Evolutionary conservation across 345 rosid genomes (phyloP).

Genomic region (Eucalyptus erythrocorys): DNA sequence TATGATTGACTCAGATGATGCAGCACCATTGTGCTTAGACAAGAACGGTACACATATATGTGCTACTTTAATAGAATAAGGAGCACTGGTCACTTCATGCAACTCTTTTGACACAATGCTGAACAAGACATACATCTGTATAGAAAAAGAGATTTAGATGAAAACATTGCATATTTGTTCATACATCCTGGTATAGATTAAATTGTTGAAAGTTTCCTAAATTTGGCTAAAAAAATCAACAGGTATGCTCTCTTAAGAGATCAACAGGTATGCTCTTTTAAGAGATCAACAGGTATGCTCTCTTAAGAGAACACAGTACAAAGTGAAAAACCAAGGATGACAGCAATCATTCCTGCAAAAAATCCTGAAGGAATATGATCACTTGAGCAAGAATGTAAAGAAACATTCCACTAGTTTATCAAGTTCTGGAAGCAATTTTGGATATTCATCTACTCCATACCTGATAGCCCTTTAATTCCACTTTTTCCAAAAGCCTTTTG

Average conservation of each 20-base stretch:
- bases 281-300: background rate
- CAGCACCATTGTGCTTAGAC: background rate
- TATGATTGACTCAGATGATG: background rate
- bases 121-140: background rate
- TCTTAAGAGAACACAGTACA: background rate
- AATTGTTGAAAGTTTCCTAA: background rate
- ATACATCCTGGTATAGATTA: background rate
- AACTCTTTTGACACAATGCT: background rate
- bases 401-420: background rate
- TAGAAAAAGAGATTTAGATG: background rate
- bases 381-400: background rate
- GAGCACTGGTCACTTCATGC: background rate
- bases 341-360: background rate
- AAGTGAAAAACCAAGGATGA: no score
- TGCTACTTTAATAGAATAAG: background rate
- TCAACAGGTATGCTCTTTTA: no score
- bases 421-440: background rate
- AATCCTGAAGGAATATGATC: background rate
- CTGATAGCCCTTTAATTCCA: constrained; percentile 86
- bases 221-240: background rate
- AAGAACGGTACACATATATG: background rate
- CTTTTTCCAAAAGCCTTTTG: constrained; percentile 75
- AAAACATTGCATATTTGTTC: background rate
- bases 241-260: background rate
- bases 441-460: constrained; percentile 18